Evolutionary conservation across 495 filamentous ascomycete species (phyloP).

Genomic region (Hypomontagnella monticulosa): DNA sequence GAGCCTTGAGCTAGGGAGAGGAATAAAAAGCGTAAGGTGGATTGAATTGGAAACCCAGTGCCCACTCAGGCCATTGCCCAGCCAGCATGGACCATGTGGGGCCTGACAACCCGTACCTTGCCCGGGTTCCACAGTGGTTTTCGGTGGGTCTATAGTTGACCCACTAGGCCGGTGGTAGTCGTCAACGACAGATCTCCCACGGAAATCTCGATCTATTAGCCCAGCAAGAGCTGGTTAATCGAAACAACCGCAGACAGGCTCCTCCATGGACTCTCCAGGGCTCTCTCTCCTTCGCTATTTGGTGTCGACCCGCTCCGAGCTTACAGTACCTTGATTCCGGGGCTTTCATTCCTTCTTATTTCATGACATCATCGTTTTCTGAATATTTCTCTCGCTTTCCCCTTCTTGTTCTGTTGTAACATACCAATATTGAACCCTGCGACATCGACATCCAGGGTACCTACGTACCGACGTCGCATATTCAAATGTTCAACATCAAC

Average conservation of each 20-base stretch:
- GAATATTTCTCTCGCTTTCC: slow-evolving; percentile 29
- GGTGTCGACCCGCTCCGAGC: slow-evolving; percentile 9
- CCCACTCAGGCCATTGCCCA: too few relatives aligned
- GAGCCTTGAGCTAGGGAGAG: too few relatives aligned
- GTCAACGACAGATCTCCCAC: slow-evolving; percentile 9
- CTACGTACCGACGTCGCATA: slow-evolving; percentile 2
- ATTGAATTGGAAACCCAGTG: not conserved
- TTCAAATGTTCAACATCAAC: too few relatives aligned
- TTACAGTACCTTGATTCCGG: slow-evolving; percentile 35
- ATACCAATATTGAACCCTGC: slow-evolving; percentile 1
- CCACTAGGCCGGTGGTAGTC: slow-evolving; percentile 12
- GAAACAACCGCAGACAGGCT: slow-evolving; percentile 22
- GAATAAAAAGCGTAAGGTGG: not conserved
- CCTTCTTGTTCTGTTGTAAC: slow-evolving; percentile 15
- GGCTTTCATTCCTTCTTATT: slow-evolving; percentile 20
- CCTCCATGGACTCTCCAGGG: not conserved
- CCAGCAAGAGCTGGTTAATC: slow-evolving; percentile 7
- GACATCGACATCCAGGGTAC: slow-evolving; percentile 9
- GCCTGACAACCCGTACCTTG: slow-evolving; percentile 12
- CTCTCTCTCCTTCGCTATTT: slow-evolving; percentile 19
- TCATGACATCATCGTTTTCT: slow-evolving; percentile 35
- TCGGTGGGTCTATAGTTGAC: not conserved
- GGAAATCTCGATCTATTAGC: slow-evolving; percentile 18
- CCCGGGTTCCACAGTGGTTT: slow-evolving; percentile 7
- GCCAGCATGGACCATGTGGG: not conserved